A percentile compares a stretch with the other conserved stretches of the same genome.
These are phyloP conservation scores for Fusarium succisae DNA, from an alignment of 2,329 filamentous ascomycete genomes.

Conservation along the genomic window DNA sequence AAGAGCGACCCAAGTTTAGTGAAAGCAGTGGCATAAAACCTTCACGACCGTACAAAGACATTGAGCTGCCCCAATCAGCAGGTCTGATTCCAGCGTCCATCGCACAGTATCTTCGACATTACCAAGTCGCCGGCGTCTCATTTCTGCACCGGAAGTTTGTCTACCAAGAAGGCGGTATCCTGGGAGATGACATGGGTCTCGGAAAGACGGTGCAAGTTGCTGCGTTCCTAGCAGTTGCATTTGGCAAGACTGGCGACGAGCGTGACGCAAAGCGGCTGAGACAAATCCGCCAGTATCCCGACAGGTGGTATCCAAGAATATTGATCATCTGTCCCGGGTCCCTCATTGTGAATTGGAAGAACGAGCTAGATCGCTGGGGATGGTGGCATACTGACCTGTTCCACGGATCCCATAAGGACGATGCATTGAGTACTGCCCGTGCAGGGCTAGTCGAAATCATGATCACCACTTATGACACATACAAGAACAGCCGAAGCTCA, in stretches of 20 bases:
- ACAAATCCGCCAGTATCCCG: constrained; percentile 73
- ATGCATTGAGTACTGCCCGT: constrained; percentile 75
- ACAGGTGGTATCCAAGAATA: constrained; percentile 78
- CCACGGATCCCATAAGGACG: constrained; percentile 75
- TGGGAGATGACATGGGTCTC: constrained; percentile 97
- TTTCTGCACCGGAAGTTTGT: constrained; percentile 92
- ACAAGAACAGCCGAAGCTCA: constrained; percentile 76
- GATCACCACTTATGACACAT: constrained; percentile 94
- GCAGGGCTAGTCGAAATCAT: constrained; percentile 86
- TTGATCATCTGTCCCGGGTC: constrained; percentile 90
- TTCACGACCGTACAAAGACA: constrained; percentile 76
- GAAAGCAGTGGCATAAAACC: constrained; percentile 65
- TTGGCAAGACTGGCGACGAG: constrained; percentile 92
- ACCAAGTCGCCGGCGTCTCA: constrained; percentile 84
- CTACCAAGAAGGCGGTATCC: constrained; percentile 87
- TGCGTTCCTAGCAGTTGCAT: constrained; percentile 88
- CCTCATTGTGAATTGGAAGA: constrained; percentile 90
- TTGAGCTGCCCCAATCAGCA: constrained; percentile 76
- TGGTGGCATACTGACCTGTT: constrained; percentile 92
- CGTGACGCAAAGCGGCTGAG: constrained; percentile 88
- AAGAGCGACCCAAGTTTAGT: constrained; percentile 76
- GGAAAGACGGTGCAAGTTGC: constrained; percentile 98
- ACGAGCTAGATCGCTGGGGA: constrained; percentile 88
- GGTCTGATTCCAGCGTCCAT: constrained; percentile 89
- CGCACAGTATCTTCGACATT: constrained; percentile 90